phyloP scores from a whole-genome alignment of 768 basidiomycete genomes.

The Floccularia luteovirens region DNA sequence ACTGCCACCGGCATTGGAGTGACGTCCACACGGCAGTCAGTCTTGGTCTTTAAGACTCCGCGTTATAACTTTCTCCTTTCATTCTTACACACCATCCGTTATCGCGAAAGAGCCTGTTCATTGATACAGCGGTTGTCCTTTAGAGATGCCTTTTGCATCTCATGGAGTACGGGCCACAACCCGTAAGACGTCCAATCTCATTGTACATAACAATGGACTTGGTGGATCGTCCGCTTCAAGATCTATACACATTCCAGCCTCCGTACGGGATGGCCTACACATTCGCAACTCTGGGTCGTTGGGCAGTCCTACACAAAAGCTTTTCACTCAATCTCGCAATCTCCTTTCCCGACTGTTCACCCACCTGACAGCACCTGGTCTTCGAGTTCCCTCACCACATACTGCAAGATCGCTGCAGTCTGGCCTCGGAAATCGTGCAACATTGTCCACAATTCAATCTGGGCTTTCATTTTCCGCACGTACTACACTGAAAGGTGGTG shows the following conservation, averaged over 20 bases:
- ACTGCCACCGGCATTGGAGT: no score
- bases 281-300: background rate
- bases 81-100: background rate
- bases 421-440: background rate
- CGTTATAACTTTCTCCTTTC: no score
- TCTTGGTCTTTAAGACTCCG: no score
- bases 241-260: background rate
- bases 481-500: no score
- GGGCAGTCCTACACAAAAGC: background rate
- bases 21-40: no score
- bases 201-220: background rate
- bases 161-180: background rate
- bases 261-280: background rate
- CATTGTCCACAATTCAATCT: no score
- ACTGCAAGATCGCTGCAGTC: background rate
- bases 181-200: background rate
- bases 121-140: no score
- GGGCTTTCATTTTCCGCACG: background rate
- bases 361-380: constrained; percentile 1
- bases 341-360: background rate
- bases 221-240: background rate
- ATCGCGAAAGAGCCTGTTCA: background rate
- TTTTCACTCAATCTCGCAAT: background rate
- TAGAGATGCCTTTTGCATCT: constrained; percentile 2
- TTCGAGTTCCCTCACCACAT: background rate